phyloP scores from a whole-genome alignment of 2,329 filamentous ascomycete species.

The Tolypocladium paradoxum region DNA sequence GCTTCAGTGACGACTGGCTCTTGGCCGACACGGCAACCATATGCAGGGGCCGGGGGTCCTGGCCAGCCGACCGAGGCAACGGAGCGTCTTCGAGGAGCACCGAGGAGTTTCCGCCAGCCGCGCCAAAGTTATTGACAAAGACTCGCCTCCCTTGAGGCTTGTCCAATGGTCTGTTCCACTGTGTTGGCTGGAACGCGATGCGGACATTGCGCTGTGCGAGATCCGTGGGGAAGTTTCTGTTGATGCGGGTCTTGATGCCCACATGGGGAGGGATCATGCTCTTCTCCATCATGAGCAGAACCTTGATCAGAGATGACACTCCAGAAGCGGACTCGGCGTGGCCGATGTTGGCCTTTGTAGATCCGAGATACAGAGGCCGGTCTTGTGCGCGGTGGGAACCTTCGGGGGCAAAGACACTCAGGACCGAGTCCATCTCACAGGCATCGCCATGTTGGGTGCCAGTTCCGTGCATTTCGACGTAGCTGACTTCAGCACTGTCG shows the following conservation, averaged over 20 bases:
- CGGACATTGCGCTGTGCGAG: slow-evolving; percentile 45
- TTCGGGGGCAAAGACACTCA: slow-evolving; percentile 35
- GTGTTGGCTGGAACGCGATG: slow-evolving; percentile 43
- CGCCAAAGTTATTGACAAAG: slow-evolving; percentile 60
- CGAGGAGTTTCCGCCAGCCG: slow-evolving; percentile 61
- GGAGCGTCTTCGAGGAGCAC: slow-evolving; percentile 54
- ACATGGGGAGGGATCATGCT: slow-evolving; percentile 53
- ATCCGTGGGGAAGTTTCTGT: slow-evolving; percentile 47
- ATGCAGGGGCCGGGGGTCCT: slow-evolving; percentile 45
- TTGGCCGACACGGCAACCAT: slow-evolving; percentile 49
- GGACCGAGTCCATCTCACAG: slow-evolving; percentile 72
- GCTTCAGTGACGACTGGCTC: slow-evolving; percentile 42
- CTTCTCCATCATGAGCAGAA: slow-evolving; percentile 40
- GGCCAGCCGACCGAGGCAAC: slow-evolving; percentile 22
- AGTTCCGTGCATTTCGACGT: slow-evolving; percentile 87
- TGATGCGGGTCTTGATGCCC: slow-evolving; percentile 55
- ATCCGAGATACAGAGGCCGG: slow-evolving; percentile 49
- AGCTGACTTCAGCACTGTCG: slow-evolving; percentile 66
- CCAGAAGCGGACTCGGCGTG: slow-evolving; percentile 56
- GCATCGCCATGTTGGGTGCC: slow-evolving; percentile 82
- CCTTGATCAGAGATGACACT: slow-evolving; percentile 53
- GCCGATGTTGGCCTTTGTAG: slow-evolving; percentile 55
- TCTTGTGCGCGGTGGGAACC: slow-evolving; percentile 18
- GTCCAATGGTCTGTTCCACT: slow-evolving; percentile 33
- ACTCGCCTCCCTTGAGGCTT: slow-evolving; percentile 29